Conservation (phyloP, 805 yeast species). For the Suhomyces tanzawaensis region DNA sequence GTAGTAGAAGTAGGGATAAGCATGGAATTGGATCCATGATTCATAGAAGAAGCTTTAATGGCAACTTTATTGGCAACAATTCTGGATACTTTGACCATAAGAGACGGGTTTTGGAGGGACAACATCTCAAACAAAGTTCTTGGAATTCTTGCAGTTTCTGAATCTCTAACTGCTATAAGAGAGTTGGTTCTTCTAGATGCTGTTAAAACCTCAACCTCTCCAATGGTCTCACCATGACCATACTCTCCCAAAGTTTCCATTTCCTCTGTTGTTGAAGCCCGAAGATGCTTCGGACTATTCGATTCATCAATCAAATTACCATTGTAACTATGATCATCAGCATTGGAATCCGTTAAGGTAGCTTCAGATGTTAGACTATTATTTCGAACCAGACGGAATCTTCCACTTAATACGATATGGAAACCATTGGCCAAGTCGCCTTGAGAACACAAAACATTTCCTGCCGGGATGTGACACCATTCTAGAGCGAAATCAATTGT, state of each 20-base stretch:
- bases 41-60: constrained; percentile 10
- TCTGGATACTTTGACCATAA: constrained; percentile 85
- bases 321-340: constrained; percentile 9
- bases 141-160: constrained; percentile 92
- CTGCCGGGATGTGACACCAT: constrained; percentile 92
- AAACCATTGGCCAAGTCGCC: constrained; percentile 90
- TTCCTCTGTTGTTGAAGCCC: constrained; percentile 7
- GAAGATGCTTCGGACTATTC: constrained; percentile 4
- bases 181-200: constrained; percentile 68
- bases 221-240: constrained; percentile 93
- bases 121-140: constrained; percentile 82
- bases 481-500: constrained; percentile 89
- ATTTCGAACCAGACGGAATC: constrained; percentile 62
- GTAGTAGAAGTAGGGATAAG: constrained; percentile 33
- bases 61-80: constrained; percentile 67
- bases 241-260: constrained; percentile 61
- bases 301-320: constrained; percentile 22
- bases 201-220: constrained; percentile 91
- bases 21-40: constrained; percentile 8
- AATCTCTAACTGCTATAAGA: constrained; percentile 84
- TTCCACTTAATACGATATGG: constrained; percentile 83
- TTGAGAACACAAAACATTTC: constrained; percentile 73
- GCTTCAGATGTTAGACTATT: constrained; percentile 1
- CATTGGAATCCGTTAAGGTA: constrained; percentile 5
- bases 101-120: constrained; percentile 80